These are phyloP conservation scores for Linum trigynum DNA, from an alignment of 345 rosid species.

Conservation along the genomic window DNA sequence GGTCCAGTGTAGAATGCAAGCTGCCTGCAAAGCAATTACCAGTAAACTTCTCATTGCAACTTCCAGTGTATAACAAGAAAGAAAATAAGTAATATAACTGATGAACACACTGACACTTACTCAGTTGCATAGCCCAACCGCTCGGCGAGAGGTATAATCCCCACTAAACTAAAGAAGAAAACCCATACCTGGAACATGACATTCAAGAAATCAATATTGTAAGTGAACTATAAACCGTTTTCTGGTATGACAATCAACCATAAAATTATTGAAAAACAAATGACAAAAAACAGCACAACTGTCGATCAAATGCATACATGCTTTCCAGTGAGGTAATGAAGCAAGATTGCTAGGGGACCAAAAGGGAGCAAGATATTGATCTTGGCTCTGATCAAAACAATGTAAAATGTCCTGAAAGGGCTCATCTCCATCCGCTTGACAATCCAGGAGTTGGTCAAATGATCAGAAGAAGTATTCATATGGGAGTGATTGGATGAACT, in stretches of 20 bases:
- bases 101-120: conserved; percentile 19
- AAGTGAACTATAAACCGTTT: neutral
- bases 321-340: conserved; percentile 27
- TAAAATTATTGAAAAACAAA: neutral
- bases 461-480: neutral
- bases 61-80: neutral
- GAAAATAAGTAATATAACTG: neutral
- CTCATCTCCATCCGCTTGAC: conserved; percentile 16
- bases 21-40: conserved; percentile 31
- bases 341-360: conserved; percentile 27
- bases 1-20: conserved; percentile 45
- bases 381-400: conserved; percentile 34
- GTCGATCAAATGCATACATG: conserved; percentile 14
- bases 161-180: conserved; percentile 39
- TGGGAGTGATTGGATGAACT: conserved; percentile 1
- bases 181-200: conserved; percentile 30
- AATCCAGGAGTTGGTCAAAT: conserved; percentile 14
- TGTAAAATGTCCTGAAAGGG: conserved; percentile 26
- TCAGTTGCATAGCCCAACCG: conserved; percentile 45
- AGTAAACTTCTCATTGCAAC: neutral
- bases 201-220: neutral
- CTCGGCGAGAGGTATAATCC: conserved; percentile 46
- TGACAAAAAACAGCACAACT: neutral
- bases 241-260: neutral
- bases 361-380: conserved; percentile 35